A percentile compares a stretch with the other conserved stretches of the same genome.
These are phyloP conservation scores for Amanita rubescens DNA, from an alignment of 768 basidiomycete species.

Conservation along the genomic window DNA sequence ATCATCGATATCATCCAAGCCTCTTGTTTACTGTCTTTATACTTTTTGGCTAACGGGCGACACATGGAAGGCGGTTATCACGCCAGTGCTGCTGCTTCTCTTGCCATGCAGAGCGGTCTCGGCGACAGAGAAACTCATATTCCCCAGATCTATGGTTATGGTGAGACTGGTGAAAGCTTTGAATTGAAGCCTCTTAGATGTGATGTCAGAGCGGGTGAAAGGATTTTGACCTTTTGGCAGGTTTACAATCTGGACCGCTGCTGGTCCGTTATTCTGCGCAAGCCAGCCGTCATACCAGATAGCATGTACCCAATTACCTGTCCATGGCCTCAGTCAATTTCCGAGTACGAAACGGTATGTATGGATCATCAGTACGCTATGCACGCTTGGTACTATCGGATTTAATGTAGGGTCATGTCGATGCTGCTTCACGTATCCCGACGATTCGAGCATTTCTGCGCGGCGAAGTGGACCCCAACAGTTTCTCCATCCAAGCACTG, in stretches of 20 bases:
- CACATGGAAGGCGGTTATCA: conserved; percentile 75
- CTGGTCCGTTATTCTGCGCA: conserved; percentile 70
- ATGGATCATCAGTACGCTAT: too few relatives aligned
- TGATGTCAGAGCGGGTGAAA: conserved; percentile 57
- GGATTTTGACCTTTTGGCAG: conserved; percentile 77
- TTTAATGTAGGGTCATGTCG: conserved; percentile 47
- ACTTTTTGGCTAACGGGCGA: conserved; percentile 72
- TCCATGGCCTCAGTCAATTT: conserved; percentile 69
- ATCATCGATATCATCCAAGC: conserved; percentile 69
- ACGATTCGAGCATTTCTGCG: conserved; percentile 59
- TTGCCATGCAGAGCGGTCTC: conserved; percentile 69
- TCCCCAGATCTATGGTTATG: conserved; percentile 26
- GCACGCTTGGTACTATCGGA: conserved; percentile 4
- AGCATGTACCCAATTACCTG: conserved; percentile 55
- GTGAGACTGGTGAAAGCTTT: conserved; percentile 25
- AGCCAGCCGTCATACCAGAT: conserved; percentile 61
- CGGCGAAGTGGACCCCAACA: conserved; percentile 45
- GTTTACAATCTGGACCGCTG: conserved; percentile 75
- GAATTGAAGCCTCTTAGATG: conserved; percentile 53
- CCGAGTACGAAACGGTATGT: conserved; percentile 65
- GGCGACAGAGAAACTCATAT: conserved; percentile 36
- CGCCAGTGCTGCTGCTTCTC: conserved; percentile 62
- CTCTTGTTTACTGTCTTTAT: conserved; percentile 66
- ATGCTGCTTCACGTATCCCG: conserved; percentile 42
- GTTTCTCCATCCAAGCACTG: conserved; percentile 57